phyloP scores from a whole-genome alignment of 2,329 filamentous ascomycete species.

The Camillea tinctor region DNA sequence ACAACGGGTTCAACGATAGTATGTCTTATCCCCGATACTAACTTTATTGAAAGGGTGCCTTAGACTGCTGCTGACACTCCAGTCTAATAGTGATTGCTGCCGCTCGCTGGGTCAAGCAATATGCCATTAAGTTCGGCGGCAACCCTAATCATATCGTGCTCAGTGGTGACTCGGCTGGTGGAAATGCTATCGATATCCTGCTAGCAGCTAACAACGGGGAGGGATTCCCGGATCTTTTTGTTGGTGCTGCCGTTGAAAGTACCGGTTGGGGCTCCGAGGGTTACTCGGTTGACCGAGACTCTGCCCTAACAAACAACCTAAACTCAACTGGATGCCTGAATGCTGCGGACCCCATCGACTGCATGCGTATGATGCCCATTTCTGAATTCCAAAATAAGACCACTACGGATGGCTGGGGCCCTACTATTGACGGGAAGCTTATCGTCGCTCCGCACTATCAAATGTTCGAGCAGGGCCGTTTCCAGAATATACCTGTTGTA shows the following conservation, averaged over 20 bases:
- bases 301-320: not conserved
- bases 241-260: not conserved
- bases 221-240: not conserved
- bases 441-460: not conserved
- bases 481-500: not conserved
- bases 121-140: slow-evolving; percentile 2
- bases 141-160: slow-evolving; percentile 8
- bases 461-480: not conserved
- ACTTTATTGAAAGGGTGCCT: not conserved
- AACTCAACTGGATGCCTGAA: not conserved
- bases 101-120: not conserved
- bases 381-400: not conserved
- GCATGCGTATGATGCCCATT: not conserved
- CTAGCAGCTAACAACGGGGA: not conserved
- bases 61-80: not conserved
- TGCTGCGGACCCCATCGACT: not conserved
- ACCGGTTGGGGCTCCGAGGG: not conserved
- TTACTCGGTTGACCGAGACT: not conserved
- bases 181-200: slow-evolving; percentile 12
- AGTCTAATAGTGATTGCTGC: not conserved
- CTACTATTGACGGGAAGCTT: not conserved
- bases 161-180: slow-evolving; percentile 18
- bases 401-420: not conserved
- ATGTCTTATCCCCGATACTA: not conserved
- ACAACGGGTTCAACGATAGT: not conserved